Percentiles rank a stretch among this genome's conserved stretches.
phyloP scores from a whole-genome alignment of 805 yeast species.

The Torulaspora franciscae region DNA sequence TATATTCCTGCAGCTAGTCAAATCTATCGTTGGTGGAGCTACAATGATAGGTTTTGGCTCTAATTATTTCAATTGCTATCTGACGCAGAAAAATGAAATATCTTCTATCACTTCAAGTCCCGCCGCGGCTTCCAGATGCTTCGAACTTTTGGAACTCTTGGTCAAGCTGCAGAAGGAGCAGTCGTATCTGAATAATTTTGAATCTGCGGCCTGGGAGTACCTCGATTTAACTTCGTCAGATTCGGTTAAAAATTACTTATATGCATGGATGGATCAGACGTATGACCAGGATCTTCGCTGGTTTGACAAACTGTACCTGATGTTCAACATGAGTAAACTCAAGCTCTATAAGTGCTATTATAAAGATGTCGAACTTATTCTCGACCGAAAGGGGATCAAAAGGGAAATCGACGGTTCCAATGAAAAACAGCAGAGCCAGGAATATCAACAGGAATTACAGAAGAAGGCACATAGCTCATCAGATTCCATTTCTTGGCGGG shows the following conservation, averaged over 20 bases:
- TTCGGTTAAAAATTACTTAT: slow-evolving; percentile 44
- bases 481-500: slow-evolving; percentile 41
- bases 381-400: slow-evolving; percentile 37
- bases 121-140: slow-evolving; percentile 41
- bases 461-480: slow-evolving; percentile 17
- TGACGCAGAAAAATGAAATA: slow-evolving; percentile 38
- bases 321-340: slow-evolving; percentile 44
- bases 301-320: slow-evolving; percentile 51
- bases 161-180: slow-evolving; percentile 49
- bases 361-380: slow-evolving; percentile 40
- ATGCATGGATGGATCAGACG: slow-evolving; percentile 57
- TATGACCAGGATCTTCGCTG: slow-evolving; percentile 42
- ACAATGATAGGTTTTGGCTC: slow-evolving; percentile 22
- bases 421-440: slow-evolving; percentile 41
- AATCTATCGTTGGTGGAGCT: slow-evolving; percentile 14
- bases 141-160: slow-evolving; percentile 55
- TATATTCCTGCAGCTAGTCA: slow-evolving; percentile 23
- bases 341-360: slow-evolving; percentile 41
- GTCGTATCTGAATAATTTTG: slow-evolving; percentile 43
- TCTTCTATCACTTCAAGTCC: slow-evolving; percentile 45
- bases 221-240: slow-evolving; percentile 43
- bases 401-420: slow-evolving; percentile 45
- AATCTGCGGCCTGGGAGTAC: slow-evolving; percentile 57
- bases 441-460: slow-evolving; percentile 13
- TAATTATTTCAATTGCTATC: slow-evolving; percentile 14